Percentiles rank a stretch among this genome's conserved stretches.
Evolutionary conservation across 2,329 filamentous ascomycete species (phyloP).

Genomic region (Juglanconis oblonga): DNA sequence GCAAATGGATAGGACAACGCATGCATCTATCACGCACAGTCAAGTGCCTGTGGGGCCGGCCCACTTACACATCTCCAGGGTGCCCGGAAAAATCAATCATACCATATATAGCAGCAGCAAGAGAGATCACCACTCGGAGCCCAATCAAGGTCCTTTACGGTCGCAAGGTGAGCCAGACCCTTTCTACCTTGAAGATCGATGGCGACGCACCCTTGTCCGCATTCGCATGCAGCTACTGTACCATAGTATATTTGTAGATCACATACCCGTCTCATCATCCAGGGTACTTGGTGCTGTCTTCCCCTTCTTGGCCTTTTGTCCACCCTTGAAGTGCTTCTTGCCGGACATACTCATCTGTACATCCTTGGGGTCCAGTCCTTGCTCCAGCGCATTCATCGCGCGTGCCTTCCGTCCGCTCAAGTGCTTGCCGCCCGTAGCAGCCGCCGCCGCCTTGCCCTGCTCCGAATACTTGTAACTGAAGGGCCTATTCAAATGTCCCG

Average conservation of each 20-base stretch:
- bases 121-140: no score
- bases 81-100: no score
- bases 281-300: conserved; percentile 45
- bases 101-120: no score
- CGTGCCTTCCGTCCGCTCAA: conserved; percentile 81
- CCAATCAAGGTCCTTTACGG: no score
- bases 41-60: no score
- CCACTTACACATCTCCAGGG: no score
- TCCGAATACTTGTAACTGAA: conserved; percentile 89
- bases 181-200: no score
- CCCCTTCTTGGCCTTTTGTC: conserved; percentile 59
- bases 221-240: not conserved
- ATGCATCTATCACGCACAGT: no score
- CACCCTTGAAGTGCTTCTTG: conserved; percentile 96
- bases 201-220: not conserved
- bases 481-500: conserved; percentile 70
- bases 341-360: conserved; percentile 54
- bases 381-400: conserved; percentile 78
- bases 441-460: conserved; percentile 56
- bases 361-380: conserved; percentile 79
- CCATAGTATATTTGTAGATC: not conserved
- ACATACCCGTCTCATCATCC: conserved; percentile 27
- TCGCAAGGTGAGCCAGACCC: no score
- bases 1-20: no score
- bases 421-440: conserved; percentile 47